A percentile compares a stretch with the other conserved stretches of the same genome.
Evolutionary conservation across 768 basidiomycete genomes (phyloP).

Genomic region (Rhodocollybia butyracea): DNA sequence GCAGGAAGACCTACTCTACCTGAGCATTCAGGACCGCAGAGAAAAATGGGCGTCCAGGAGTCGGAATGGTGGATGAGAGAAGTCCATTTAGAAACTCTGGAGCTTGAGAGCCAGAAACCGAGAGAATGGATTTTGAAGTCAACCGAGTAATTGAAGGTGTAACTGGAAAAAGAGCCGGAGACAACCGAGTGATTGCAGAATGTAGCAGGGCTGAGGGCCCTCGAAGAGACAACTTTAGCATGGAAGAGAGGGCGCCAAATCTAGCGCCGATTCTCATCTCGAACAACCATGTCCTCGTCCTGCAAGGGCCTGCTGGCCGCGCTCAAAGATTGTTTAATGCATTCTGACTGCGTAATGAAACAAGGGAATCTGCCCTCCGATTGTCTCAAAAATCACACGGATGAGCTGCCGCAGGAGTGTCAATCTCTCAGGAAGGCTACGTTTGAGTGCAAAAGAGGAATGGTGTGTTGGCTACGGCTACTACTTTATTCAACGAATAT

Average conservation of each 20-base stretch:
- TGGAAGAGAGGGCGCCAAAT: too few relatives aligned
- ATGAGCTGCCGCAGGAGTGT: constrained; percentile 81
- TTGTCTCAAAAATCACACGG: constrained; percentile 70
- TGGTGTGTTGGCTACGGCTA: constrained; percentile 48
- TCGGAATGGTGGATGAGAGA: constrained; percentile 47
- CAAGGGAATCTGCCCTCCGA: constrained; percentile 78
- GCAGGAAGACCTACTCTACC: constrained; percentile 30
- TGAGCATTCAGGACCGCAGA: constrained; percentile 79
- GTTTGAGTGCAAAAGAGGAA: constrained; percentile 88
- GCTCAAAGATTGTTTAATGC: constrained; percentile 80
- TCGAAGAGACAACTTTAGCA: too few relatives aligned
- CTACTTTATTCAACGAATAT: neutral
- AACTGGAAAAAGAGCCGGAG: constrained; percentile 41
- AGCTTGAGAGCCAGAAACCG: constrained; percentile 78
- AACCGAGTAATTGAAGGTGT: constrained; percentile 60
- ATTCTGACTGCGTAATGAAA: constrained; percentile 84
- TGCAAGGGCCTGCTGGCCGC: constrained; percentile 75
- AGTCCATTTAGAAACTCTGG: constrained; percentile 81
- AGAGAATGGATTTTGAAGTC: constrained; percentile 63
- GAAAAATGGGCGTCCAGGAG: constrained; percentile 52
- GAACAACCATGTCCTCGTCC: constrained; percentile 63
- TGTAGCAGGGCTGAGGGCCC: too few relatives aligned
- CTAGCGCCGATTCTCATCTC: constrained; percentile 1
- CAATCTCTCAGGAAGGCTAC: constrained; percentile 75
- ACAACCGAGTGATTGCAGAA: too few relatives aligned